phyloP scores from a whole-genome alignment of 2,329 filamentous ascomycete genomes.

The Aspergillus sp. region DNA sequence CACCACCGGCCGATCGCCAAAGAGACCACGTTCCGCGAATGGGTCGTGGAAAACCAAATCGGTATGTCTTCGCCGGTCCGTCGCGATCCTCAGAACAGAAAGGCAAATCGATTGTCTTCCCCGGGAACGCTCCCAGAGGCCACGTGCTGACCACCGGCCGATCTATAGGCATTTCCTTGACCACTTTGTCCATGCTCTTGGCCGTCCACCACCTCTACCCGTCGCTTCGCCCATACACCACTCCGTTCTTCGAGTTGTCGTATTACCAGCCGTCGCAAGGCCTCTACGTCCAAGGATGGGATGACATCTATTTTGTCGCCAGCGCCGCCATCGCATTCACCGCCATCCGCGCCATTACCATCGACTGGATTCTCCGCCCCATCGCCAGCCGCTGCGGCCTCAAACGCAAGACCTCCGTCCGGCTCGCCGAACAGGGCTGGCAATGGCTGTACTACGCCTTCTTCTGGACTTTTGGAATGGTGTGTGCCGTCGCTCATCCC shows the following conservation, averaged over 20 bases:
- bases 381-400: conserved; percentile 72
- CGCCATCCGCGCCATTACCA: conserved; percentile 75
- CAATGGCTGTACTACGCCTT: conserved; percentile 77
- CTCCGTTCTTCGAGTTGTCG: conserved; percentile 83
- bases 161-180: conserved; percentile 72
- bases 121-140: not conserved
- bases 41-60: conserved; percentile 77
- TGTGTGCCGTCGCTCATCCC: conserved; percentile 46
- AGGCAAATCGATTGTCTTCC: too few species aligned
- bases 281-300: conserved; percentile 71
- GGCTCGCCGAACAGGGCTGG: conserved; percentile 95
- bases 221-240: conserved; percentile 72
- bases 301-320: conserved; percentile 75
- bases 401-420: conserved; percentile 71
- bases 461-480: conserved; percentile 82
- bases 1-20: conserved; percentile 27
- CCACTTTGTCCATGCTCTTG: conserved; percentile 77
- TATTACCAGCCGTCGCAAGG: conserved; percentile 72
- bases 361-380: conserved; percentile 85
- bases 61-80: conserved; percentile 53
- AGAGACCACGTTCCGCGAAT: conserved; percentile 48
- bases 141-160: conserved; percentile 17
- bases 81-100: not conserved
- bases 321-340: conserved; percentile 84
- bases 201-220: conserved; percentile 82